Evolutionary conservation across 169 alveolate species (phyloP), one percentile per base, ranked within the genome.

Genomic region (Eimeria necatrix): DNA sequence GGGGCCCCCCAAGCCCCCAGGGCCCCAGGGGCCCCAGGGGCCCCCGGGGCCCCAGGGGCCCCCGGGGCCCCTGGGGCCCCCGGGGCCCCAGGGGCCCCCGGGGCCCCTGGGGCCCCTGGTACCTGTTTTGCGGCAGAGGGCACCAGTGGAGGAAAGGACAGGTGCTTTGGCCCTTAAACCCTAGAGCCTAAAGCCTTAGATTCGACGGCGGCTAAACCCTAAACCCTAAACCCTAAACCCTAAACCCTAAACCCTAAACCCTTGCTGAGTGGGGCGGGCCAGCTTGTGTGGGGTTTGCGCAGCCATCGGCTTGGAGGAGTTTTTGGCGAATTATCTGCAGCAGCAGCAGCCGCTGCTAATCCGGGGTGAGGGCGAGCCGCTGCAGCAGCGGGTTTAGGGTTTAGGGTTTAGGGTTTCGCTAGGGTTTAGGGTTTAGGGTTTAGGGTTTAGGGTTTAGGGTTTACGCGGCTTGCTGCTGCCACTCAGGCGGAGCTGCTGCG

Each of bases 361-460:
- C 18, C 68, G 88, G 26, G 88, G 88, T 78, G 49, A 18, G 51
- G 5, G 61, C 26, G 32, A 18, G 24, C n/a, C n/a, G n/a, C n/a
- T n/a, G n/a, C n/a, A n/a, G n/a, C n/a, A n/a, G n/a, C n/a, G 53
- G 32, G 53, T 41, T 73, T 73, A 73, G 85, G 85, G 85, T 73
- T 73, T 73, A 73, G 85, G 85, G 85, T 73, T 48, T 76, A 48
- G 18, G 59, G 61, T 48, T 46, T 46, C 4, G 4, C 56, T 46
- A 76, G 87, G 61, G 87, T 32, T 76, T 46, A 48, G 61, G 61
- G 87, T 76, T 76, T 76, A 61, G 73, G 61, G 61, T 18, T 6
- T 4, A 18, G 87, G 4, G 56, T 24, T 18, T 78, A 20, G 68
- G 22, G 70, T 18, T 51, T 78, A 51, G 68, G 88, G 88, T 51